A percentile compares a stretch with the other conserved stretches of the same genome.
These are phyloP conservation scores for Fusarium luffae DNA, from an alignment of 2,329 filamentous ascomycete genomes.

Conservation along the genomic window DNA sequence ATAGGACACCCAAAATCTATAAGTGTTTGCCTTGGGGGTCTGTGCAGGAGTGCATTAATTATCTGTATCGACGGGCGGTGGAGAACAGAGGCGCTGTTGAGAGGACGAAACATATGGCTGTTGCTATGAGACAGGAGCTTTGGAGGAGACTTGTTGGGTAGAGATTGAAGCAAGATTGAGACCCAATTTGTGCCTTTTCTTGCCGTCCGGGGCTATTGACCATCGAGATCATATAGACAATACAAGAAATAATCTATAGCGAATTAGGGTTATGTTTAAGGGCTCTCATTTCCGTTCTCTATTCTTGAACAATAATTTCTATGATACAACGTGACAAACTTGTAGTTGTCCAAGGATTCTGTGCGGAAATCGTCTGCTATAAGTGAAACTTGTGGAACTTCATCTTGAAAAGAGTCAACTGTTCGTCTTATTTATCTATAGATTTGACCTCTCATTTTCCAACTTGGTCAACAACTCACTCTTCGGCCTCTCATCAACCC, in stretches of 20 bases:
- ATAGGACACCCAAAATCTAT: constrained; percentile 46
- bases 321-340: too few relatives aligned
- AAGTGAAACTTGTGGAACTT: too few relatives aligned
- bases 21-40: constrained; percentile 56
- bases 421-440: not conserved
- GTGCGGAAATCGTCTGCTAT: too few relatives aligned
- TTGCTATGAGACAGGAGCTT: constrained; percentile 46
- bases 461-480: not conserved
- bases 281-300: too few relatives aligned
- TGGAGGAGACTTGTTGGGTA: constrained; percentile 42
- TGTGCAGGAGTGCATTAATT: constrained; percentile 53
- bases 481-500: not conserved
- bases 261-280: too few relatives aligned
- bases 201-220: too few relatives aligned
- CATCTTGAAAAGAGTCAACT: too few relatives aligned
- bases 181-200: too few relatives aligned
- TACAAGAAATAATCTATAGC: too few relatives aligned
- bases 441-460: not conserved
- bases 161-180: not conserved
- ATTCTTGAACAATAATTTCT: too few relatives aligned
- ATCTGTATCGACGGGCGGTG: constrained; percentile 52
- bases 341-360: too few relatives aligned
- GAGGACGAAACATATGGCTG: constrained; percentile 47
- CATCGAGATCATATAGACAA: too few relatives aligned
- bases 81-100: constrained; percentile 54